Evolutionary conservation across 768 basidiomycete species (phyloP), one percentile per base, ranked within the genome.

Genomic region (Hericium rajendrae): DNA sequence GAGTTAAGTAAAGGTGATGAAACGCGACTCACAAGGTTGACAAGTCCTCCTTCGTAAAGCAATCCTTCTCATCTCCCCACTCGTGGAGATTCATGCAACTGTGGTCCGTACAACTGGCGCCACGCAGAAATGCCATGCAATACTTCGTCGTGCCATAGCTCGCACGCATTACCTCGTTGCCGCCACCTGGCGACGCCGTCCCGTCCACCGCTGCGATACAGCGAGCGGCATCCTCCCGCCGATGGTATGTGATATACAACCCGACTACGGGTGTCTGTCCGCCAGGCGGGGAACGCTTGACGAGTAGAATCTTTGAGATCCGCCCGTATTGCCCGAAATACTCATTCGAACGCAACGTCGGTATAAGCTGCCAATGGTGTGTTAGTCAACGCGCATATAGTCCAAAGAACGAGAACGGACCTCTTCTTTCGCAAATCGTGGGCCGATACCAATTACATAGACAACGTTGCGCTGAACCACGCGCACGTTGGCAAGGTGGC

Each of bases 301-400:
- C 86, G 32, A 99, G 80, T 54, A 97, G 77, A 51, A 99, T 91
- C 75, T 95, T 95, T 46, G 87, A 84, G 64, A 99, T 97, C 76
- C 94, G 97, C 64, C 97, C 97, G 71, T 97, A 99, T 68, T 97
- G 94, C 10, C 97, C 97, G 68, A 98, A 98, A 69, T 97, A 97
- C 64, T 99, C 97, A 63, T 86, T 86, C 5, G 92, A 94, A 49
- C 95, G 90, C 41, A 99, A 74, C 12, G 93, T 91, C 1, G 93
- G 86, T 63, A 97, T 91, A 49, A 94, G 82, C 93, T 92, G 57
- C 38, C 46, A 38, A 26, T 53, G 4, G 22, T 11, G 58, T 49
- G 56, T 48, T 43, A 61, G 51, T 57, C 69, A 53, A 52, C n/a
- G 26, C 28, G 59, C 24, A 32, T 32, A 51, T 24, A 54, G 53